Base-by-base conservation (phyloP, 1,284 basidiomycete species). In the Apiotrichum laibachii region DNA sequence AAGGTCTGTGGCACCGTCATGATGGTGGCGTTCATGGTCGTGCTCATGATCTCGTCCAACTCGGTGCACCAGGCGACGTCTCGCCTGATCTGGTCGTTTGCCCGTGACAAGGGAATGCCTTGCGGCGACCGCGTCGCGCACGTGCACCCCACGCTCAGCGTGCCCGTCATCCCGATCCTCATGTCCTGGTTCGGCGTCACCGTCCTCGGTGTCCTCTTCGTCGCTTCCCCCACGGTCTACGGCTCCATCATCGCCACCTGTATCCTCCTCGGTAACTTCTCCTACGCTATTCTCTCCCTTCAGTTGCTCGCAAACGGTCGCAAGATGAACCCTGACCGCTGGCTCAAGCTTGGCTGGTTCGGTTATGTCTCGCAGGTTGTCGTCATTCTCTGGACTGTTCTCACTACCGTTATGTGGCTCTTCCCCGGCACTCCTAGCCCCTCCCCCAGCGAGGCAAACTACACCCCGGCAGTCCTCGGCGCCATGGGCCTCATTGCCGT, bases 401-500 rank as follows among this genome's bases (percentile, higher is more conserved):
- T 62, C 47, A 31, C 56, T 5, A 59, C 56, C n/a, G 57, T 62
- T 34, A 53, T 62, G 53, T 62, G 61, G 61, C 47, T 62, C 33
- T 62, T 62, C 61, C 61, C 61, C 6, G 13, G 53, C 10, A 59
- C 57, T 16, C 56, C 56, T 6, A 16, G 40, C 31, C 61, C 61
- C 4, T 11, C 10, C 4, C n/a, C 16, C 2, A 53, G 15, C 37
- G 13, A 18, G 26, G 2, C 56, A 59, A 57, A 62, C 42, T 62
- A 58, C 50, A 52, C 56, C 1, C 31, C 59, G 11, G 61, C 49
- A 5, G 61, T 62, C 9, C 44, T 62, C 21, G 61, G 39, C 7
- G 53, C 50, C 19, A 59, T 62, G 53, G 56, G 44, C 2, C 37
- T 59, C 21, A 51, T 62, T n/a, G 52, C 57, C 8, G 15, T 39